phyloP scores from a whole-genome alignment of 2,329 filamentous ascomycete species.

The Magnaporthiopsis poae region DNA sequence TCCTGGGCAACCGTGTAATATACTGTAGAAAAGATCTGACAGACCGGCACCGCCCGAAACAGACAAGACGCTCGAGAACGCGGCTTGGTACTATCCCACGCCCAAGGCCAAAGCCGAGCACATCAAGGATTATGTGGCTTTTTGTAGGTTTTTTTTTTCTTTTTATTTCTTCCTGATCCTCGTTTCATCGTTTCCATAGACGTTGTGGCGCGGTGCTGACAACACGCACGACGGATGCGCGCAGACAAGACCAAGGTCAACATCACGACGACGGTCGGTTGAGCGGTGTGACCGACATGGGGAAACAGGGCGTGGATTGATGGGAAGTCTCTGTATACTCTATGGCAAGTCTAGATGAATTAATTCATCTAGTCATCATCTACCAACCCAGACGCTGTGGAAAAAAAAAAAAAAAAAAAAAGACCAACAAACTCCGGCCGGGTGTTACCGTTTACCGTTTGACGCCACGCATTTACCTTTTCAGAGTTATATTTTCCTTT shows the following conservation, averaged over 20 bases:
- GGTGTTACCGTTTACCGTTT: too few relatives aligned
- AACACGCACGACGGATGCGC: not conserved
- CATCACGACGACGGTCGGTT: slow-evolving; percentile 2
- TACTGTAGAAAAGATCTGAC: too few relatives aligned
- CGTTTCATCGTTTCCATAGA: too few relatives aligned
- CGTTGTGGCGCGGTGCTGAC: not conserved
- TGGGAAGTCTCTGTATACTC: not conserved
- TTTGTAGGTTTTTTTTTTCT: slow-evolving; percentile 35
- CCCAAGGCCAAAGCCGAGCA: slow-evolving; percentile 37
- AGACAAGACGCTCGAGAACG: slow-evolving; percentile 40
- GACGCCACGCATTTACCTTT: too few relatives aligned
- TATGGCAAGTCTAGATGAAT: not conserved
- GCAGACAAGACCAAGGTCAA: slow-evolving; percentile 13
- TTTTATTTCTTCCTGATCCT: not conserved
- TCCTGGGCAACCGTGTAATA: too few relatives aligned
- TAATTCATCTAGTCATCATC: not conserved
- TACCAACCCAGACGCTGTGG: too few relatives aligned
- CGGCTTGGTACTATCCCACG: slow-evolving; percentile 49
- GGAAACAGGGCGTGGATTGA: not conserved
- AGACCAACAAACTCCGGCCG: too few relatives aligned
- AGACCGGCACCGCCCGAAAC: too few relatives aligned
- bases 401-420: too few relatives aligned
- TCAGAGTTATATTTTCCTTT: too few relatives aligned
- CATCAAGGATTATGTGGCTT: slow-evolving; percentile 47
- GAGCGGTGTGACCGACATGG: not conserved